Base-by-base conservation (phyloP, 139 green algal genomes). In the Picochlorum sp. region DNA sequence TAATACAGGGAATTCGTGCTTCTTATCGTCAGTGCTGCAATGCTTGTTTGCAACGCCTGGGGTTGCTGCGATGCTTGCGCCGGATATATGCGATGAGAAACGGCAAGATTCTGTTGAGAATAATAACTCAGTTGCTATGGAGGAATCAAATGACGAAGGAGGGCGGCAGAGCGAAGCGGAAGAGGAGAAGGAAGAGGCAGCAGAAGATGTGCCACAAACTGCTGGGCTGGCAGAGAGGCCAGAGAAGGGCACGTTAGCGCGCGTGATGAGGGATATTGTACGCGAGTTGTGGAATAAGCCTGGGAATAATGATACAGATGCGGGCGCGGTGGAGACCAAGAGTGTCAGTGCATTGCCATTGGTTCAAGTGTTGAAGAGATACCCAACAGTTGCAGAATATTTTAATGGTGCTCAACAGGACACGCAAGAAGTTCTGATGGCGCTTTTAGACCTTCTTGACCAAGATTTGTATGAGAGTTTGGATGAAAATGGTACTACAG, bases 1-100 rank as follows among this genome's bases (percentile, higher is more conserved):
- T 2, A 66, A 66, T 64, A 62, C 61, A 68, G 77, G 81, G 21
- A 87, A 87, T 68, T 82, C 77, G 2, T 87, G 81, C 68, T 88
- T 87, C 57, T 47, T 87, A 1, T 81, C 72, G 44, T 74, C 75
- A 11, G 76, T 78, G 13, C n/a, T 88, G 23, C 81, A 88, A 68
- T 87, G 81, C 67, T 68, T 88, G 45, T 34, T 72, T 3, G 68
- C 62, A 54, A 87, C 77, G 0, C 80, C 80, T 7, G 66, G 58
- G 9, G 60, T 56, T 87, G n/a, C 45, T 74, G 5, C 73, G 78
- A 23, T 67, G 77, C 44, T 65, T 85, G 67, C 38, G 15, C 47
- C 16, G 4, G 21, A 60, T 6, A 38, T 3, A 9, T 47, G 10
- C 2, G 37, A 14, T 41, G 28, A 30, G 11, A 30, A 15, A 24